phyloP scores from a whole-genome alignment of 2,329 filamentous ascomycete genomes.

The Exophiala phaeomuriformis region DNA sequence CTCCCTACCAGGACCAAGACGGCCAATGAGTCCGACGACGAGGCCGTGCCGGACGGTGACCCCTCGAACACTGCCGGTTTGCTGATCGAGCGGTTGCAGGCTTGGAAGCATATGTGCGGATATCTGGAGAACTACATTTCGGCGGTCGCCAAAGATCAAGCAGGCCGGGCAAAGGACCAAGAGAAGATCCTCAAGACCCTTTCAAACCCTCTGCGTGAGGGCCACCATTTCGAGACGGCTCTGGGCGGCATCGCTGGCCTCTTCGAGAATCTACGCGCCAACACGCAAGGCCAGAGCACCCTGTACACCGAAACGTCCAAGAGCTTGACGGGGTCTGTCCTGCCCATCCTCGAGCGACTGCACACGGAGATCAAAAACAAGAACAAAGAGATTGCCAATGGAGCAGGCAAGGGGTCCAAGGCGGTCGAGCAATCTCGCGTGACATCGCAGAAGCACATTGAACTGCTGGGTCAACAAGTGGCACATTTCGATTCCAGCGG shows the following conservation, averaged over 20 bases:
- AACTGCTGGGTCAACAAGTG: conserved; percentile 80
- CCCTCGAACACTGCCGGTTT: conserved; percentile 67
- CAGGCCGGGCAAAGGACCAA: conserved; percentile 83
- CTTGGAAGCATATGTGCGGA: conserved; percentile 90
- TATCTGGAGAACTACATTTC: conserved; percentile 87
- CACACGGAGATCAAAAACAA: conserved; percentile 98
- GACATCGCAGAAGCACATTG: conserved; percentile 88
- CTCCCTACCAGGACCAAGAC: conserved; percentile 20
- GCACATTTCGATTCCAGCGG: conserved; percentile 70
- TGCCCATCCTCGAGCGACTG: conserved; percentile 81
- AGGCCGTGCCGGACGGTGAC: conserved; percentile 53
- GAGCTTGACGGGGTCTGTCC: conserved; percentile 74
- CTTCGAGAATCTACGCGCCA: conserved; percentile 89
- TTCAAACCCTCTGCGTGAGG: conserved; percentile 75
- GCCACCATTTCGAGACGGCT: conserved; percentile 84
- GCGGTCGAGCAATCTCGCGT: conserved; percentile 83
- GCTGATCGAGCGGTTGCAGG: conserved; percentile 77
- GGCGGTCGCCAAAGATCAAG: conserved; percentile 79
- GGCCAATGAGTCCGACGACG: conserved; percentile 42
- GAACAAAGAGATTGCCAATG: conserved; percentile 75
- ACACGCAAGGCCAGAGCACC: conserved; percentile 82
- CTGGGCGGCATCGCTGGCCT: conserved; percentile 81
- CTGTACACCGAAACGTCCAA: conserved; percentile 87
- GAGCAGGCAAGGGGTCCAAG: conserved; percentile 78
- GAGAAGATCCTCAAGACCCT: conserved; percentile 92